Percentiles rank a stretch among this genome's conserved stretches.
Evolutionary conservation across 1,139 yeast genomes (phyloP).

Genomic region (Scheffersomyces insectosa): DNA sequence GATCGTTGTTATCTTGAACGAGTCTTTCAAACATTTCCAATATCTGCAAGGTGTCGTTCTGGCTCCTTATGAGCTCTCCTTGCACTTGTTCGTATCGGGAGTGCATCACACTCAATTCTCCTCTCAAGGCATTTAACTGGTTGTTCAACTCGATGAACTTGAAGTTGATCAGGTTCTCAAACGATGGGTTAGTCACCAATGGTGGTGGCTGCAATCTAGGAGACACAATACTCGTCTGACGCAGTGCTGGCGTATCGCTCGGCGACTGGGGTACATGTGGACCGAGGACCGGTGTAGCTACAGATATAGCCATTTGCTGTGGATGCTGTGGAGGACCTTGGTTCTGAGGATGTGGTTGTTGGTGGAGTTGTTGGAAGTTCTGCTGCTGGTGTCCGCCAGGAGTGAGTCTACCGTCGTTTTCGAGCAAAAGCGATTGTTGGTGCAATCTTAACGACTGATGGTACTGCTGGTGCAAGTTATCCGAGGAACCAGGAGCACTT

Average conservation of each 20-base stretch:
- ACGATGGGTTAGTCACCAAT: constrained; percentile 16
- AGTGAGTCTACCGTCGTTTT: neutral
- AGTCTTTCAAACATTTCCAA: constrained; percentile 47
- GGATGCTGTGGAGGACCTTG: constrained; percentile 12
- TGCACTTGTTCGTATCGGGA: constrained; percentile 46
- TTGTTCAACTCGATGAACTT: constrained; percentile 44
- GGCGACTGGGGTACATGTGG: constrained; percentile 12
- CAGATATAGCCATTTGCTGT: neutral
- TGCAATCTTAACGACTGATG: constrained; percentile 13
- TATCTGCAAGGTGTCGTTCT: constrained; percentile 49
- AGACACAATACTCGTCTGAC: neutral
- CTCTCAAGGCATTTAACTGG: constrained; percentile 34
- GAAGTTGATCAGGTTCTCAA: constrained; percentile 28
- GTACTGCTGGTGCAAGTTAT: constrained; percentile 13
- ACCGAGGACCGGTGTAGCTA: constrained; percentile 1
- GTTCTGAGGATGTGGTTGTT: constrained; percentile 9
- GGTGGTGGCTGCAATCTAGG: constrained; percentile 11
- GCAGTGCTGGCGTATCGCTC: neutral
- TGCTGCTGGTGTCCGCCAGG: constrained; percentile 8
- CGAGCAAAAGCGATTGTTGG: constrained; percentile 7
- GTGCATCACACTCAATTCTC: constrained; percentile 38
- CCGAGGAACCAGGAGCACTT: constrained; percentile 4
- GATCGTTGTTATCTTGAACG: constrained; percentile 2
- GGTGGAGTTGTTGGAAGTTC: constrained; percentile 6
- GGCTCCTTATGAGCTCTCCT: constrained; percentile 48